A percentile compares a stretch with the other conserved stretches of the same genome.
These are phyloP conservation scores for Draba incana DNA, from an alignment of 345 rosid species.

Conservation along the genomic window DNA sequence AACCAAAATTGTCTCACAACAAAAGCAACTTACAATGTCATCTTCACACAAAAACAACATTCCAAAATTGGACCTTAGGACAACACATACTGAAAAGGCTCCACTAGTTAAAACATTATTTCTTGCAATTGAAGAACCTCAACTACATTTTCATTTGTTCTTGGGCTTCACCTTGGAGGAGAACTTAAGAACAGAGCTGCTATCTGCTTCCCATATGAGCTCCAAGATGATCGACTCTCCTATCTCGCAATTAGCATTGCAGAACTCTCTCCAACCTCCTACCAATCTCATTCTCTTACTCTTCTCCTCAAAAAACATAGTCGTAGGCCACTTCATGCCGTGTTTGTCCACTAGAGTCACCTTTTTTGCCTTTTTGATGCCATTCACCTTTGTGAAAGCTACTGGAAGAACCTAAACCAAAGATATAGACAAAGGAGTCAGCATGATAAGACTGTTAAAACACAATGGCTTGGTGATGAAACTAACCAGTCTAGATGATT, in stretches of 20 bases:
- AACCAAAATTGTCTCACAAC: no score
- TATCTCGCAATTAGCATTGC: no score
- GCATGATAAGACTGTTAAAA: neutral
- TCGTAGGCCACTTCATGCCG: constrained; percentile 22
- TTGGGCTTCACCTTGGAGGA: constrained; percentile 9
- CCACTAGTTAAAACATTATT: no score
- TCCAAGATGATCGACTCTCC: neutral
- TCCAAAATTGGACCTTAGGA: no score
- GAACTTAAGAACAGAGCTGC: constrained; percentile 21
- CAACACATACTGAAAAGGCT: no score
- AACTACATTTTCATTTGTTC: neutral
- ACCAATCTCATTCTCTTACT: neutral
- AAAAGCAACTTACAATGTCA: no score
- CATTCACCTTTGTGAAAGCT: constrained; percentile 10
- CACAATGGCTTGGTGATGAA: constrained; percentile 1
- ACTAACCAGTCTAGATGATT: constrained; percentile 16
- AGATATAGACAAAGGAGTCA: neutral
- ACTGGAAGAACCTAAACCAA: constrained; percentile 14
- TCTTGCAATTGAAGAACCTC: no score
- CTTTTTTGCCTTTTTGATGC: neutral
- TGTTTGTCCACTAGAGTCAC: constrained; percentile 22
- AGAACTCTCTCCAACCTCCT: neutral
- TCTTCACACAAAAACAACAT: no score
- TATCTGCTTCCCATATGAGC: constrained; percentile 17
- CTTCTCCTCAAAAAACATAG: neutral